Base-by-base conservation (phyloP, 805 yeast species). In the Priceomyces fermenticarens region DNA sequence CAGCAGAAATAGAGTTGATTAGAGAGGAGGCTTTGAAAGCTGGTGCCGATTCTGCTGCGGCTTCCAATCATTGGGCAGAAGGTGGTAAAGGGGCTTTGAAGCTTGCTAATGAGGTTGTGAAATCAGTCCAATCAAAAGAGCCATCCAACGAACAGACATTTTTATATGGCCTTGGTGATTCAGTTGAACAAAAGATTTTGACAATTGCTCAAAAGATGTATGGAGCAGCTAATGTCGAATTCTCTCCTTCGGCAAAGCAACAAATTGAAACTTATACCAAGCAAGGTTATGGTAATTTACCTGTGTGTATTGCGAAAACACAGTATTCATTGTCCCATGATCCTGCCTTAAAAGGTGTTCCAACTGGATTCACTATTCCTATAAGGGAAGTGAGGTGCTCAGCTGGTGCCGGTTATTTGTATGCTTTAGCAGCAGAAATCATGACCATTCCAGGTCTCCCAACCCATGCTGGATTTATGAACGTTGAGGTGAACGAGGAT, bases 401-500 rank as follows among this genome's bases (percentile, higher is more conserved):
- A 29, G 87, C 88, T 41, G 99, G 99, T 65, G 98, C 97, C 36
- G 97, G 97, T 8, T 91, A 91, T 67, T 75, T 91, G 60, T 93
- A 91, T 59, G 98, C 98, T 1, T 75, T 91, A 54, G 97, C 97
- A 12, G 97, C 95, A 42, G 96, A 91, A 66, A 91, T 91, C 56
- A 89, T 85, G 83, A 91, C 99, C 20, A 90, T 91, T 54, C 99
- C 99, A 20, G 99, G 99, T 45, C 73, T 91, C 58, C 95, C 97
- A 42, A 91, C 98, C 8, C 90, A 87, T 62, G 85, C 95, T 53
- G 98, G 98, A 17, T 91, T 86, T 73, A 88, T 91, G 96, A 87
- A 90, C 58, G 97, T 91, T 44, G 99, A 91, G 65, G 93, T 91
- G 40, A 81, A 85, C 62, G 85, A 88, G 26, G 75, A 77, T 26